These are phyloP conservation scores for Ceratobasidium sp. DNA, from an alignment of 1,284 basidiomycete species.

Conservation along the genomic window DNA sequence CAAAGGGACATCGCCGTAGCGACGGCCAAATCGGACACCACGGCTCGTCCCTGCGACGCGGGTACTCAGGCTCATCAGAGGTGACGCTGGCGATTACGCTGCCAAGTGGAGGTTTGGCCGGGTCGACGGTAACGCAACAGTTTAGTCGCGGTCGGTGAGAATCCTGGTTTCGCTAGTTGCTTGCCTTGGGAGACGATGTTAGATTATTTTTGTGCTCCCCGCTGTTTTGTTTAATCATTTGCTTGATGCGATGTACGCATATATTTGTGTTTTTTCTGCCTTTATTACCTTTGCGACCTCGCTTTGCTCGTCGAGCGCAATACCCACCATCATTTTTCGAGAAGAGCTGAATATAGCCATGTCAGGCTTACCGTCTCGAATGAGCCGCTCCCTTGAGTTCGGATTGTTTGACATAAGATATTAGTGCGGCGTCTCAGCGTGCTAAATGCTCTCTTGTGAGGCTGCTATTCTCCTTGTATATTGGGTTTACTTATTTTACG, in stretches of 20 bases:
- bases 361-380: too few relatives aligned
- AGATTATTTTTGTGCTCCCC: neutral
- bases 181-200: neutral
- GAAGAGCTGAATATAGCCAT: too few relatives aligned
- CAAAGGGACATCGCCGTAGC: neutral
- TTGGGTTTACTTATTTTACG: too few relatives aligned
- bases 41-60: neutral
- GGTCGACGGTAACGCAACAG: conserved; percentile 16
- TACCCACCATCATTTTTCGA: too few relatives aligned
- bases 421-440: too few relatives aligned
- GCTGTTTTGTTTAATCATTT: neutral
- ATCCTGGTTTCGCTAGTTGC: too few relatives aligned
- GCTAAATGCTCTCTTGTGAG: too few relatives aligned
- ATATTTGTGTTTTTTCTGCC: neutral
- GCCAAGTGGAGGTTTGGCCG: conserved; percentile 26
- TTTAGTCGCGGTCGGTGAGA: neutral
- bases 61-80: neutral
- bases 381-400: too few relatives aligned
- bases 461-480: too few relatives aligned
- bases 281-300: too few relatives aligned
- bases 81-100: neutral
- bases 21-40: conserved; percentile 9
- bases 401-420: too few relatives aligned
- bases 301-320: too few relatives aligned
- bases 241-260: neutral